These are phyloP conservation scores for Deuterostichococcus epilithicus DNA, from an alignment of 139 green algal genomes.

Conservation along the genomic window DNA sequence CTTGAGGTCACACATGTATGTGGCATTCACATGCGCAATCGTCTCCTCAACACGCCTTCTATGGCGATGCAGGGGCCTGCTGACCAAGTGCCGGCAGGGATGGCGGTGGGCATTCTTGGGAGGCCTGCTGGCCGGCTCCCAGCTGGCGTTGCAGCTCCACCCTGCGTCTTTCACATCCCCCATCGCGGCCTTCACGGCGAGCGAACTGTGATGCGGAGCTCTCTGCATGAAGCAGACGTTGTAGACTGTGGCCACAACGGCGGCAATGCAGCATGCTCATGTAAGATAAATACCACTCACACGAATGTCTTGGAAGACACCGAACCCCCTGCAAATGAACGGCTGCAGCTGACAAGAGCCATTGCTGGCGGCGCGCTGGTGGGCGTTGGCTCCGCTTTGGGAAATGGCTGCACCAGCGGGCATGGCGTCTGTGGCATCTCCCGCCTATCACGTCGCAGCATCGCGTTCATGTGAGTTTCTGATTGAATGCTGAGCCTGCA, in stretches of 20 bases:
- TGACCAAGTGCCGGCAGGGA: too few species aligned
- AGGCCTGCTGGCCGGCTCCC: background rate
- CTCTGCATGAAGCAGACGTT: too few species aligned
- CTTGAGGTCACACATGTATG: too few species aligned
- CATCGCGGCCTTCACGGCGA: too few species aligned
- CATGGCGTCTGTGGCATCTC: slow-evolving; percentile 64
- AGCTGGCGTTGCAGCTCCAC: background rate
- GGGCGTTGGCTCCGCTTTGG: slow-evolving; percentile 54
- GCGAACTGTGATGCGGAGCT: too few species aligned
- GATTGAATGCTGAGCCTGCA: background rate
- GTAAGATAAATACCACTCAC: too few species aligned
- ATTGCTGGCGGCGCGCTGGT: slow-evolving; percentile 50
- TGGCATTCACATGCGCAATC: too few species aligned
- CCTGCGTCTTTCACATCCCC: background rate
- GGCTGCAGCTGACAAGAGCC: background rate
- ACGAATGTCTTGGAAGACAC: too few species aligned
- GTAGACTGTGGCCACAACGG: background rate
- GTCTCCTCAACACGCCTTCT: too few species aligned
- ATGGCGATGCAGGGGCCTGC: too few species aligned
- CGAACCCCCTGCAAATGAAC: too few species aligned
- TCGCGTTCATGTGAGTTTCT: slow-evolving; percentile 43
- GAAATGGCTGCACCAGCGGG: slow-evolving; percentile 77
- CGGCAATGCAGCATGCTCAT: too few species aligned
- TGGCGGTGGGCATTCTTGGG: background rate
- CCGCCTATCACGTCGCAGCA: slow-evolving; percentile 41